Base-by-base conservation (phyloP, 805 yeast genomes). In the Lipomyces spencermartinsiae region DNA sequence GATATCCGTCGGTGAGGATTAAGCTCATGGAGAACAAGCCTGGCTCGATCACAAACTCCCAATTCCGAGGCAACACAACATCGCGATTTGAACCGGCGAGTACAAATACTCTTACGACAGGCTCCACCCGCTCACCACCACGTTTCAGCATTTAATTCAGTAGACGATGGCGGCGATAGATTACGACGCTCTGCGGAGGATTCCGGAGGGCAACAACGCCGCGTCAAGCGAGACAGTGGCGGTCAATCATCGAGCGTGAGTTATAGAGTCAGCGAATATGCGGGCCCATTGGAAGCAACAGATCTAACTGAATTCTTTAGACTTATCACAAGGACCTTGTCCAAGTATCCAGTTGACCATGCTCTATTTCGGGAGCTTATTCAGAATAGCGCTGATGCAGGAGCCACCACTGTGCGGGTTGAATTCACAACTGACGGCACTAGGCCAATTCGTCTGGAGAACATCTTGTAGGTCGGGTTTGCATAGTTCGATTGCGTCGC, bases 321-420 rank as follows among this genome's bases (percentile, higher is more conserved):
- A 2, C 75, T 80, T 16, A 80, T 80, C 49, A 80, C 83, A 0
- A 74, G 83, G 5, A 80, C 83, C 0, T 67, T 80, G 58, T 79
- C 83, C 2, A 80, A 80, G 64, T 80, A 80, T 65, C 83, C 83
- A 16, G 82, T 80, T 0, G 83, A 80, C 66, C 80, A 76, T 71
- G 83, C 83, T 0, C 68, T 80, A 46, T 80, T 73, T 61, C 72
- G 83, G 6, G 83, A 80, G 67, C 73, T 80, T 61, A 76, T 80
- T 10, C 83, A 80, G 67, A 80, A 80, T 63, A 76, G 81, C 60
- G 82, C 82, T 16, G 83, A 80, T 65, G 83, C 83, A 0, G 72
- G 74, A 16, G 81, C 83, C 1, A 62, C 73, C 12, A 70, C 73
- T 12, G 82, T 80, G 14, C 72, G 71, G 1, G 78, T 80, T 46